Base-by-base conservation (phyloP, 139 green algal species). In the Pseudopediastrum boryanum region DNA sequence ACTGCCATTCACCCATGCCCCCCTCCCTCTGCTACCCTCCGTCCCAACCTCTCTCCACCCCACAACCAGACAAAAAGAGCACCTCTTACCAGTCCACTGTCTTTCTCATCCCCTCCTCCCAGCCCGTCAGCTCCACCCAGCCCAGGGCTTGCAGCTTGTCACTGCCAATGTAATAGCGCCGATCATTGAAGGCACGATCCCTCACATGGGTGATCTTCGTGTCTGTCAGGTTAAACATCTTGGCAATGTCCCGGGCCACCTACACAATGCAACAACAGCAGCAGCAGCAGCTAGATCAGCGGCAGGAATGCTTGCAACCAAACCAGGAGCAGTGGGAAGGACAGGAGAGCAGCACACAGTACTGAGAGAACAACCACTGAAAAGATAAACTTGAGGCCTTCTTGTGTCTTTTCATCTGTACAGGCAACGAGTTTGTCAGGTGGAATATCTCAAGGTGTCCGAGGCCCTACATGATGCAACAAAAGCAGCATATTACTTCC, bases 61-160 rank as follows among this genome's bases (percentile, higher is more conserved):
- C n/a, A 27, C 43, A 64, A 23, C 4, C 59, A 64, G 21, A n/a
- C n/a, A n/a, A n/a, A n/a, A n/a, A n/a, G n/a, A n/a, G n/a, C n/a
- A n/a, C 80, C n/a, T n/a, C 42, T 75, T 96, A 99, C 96, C 96
- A 99, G 9, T 97, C 85, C 3, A 98, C 85, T 0, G 96, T 99
- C 69, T 92, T 93, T 33, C 88, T 89, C 41, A 99, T 87, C 16
- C 96, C 96, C 36, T 97, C 90, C 78, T 97, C 93, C 94, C 95
- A 99, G 4, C 63, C 71, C 2, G 89, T 97, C 12, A 68, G 65
- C 86, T 98, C 94, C 52, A 75, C 82, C 96, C 96, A 99, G 36
- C 96, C 96, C 75, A 99, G 88, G 4, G 72, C 77, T 16, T 73
- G 87, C 62, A 99, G 89, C 90, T 99, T 99, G 35, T 92, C 79